Evolutionary conservation across 148 eudicot genomes (phyloP), one percentile per base, ranked within the genome.

Genomic region (Cornus kousa): DNA sequence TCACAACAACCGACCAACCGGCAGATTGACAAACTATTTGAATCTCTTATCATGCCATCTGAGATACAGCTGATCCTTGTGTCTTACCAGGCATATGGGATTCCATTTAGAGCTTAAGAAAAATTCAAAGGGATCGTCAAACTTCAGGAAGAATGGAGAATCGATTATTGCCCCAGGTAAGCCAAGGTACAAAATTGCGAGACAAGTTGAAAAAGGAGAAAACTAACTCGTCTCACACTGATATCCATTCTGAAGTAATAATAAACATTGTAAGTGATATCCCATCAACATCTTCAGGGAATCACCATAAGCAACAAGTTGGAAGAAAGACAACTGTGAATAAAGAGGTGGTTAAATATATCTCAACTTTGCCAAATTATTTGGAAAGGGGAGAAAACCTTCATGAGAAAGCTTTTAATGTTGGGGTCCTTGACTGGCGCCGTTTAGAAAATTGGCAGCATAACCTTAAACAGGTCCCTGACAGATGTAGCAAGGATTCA

Each of bases 351-450:
- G 91, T 94, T 72, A 91, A 83, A 81, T 89, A 90, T 88, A 92
- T 92, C 95, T 92, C 98, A 59, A 87, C 83, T 67, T 81, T 92
- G 83, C 98, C 97, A 9, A 89, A 84, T 80, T 94, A 82, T 77
- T 83, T 94, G 90, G 94, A 92, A 80, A 89, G 81, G 80, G 94
- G 92, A 62, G 85, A 86, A 74, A 85, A 80, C 32, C 81, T 39
- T 39, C 84, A 83, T 75, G 98, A 92, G 68, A 94, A 89, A 82
- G 82, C 93, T 66, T 86, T 92, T 73, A 92, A 77, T 79, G 79
- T 95, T 77, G 98, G 98, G 75, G 98, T 95, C 72, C 92, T 95
- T 62, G 93, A 95, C 79, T 93, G 94, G 91, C 79, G 86, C 40
- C 86, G 78, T 20, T 78, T 93, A 78, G 93, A 95, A 73, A 93